Evolutionary conservation across 768 basidiomycete genomes (phyloP).

Genomic region (Kwoniella dendrophila): DNA sequence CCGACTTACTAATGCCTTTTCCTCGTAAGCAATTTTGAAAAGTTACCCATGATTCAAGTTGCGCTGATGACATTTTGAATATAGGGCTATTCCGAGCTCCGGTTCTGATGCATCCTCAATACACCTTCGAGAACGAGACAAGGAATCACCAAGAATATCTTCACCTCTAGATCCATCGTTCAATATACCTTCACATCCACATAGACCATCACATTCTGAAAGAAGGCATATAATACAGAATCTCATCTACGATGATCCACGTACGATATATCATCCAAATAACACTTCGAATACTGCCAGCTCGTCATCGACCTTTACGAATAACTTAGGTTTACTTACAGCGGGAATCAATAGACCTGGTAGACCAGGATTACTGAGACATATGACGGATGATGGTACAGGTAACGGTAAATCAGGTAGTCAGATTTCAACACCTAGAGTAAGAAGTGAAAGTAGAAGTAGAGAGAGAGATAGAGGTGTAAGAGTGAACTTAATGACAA

Average conservation of each 20-base stretch:
- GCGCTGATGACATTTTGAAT: background rate
- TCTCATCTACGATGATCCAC: constrained; percentile 43
- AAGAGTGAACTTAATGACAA: constrained; percentile 31
- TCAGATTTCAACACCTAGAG: constrained; percentile 19
- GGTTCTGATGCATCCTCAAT: constrained; percentile 25
- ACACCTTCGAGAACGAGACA: constrained; percentile 5
- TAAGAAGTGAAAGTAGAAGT: constrained; percentile 11
- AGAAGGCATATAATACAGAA: constrained; percentile 20
- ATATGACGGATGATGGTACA: constrained; percentile 31
- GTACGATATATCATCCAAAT: constrained; percentile 26
- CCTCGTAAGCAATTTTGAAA: constrained; percentile 21
- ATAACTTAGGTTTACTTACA: background rate
- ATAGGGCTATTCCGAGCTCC: constrained; percentile 25
- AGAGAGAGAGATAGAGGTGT: constrained; percentile 32
- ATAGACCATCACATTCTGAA: constrained; percentile 10
- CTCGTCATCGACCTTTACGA: background rate
- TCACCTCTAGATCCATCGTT: constrained; percentile 23
- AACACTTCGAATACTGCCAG: too few species aligned
- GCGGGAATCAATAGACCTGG: constrained; percentile 16
- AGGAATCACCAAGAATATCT: constrained; percentile 16
- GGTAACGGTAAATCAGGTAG: constrained; percentile 6
- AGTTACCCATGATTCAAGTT: background rate
- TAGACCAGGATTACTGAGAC: constrained; percentile 37
- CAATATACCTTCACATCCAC: constrained; percentile 14
- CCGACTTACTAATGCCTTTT: constrained; percentile 36